These are phyloP conservation scores for Apiospora malaysiana DNA, from an alignment of 2,329 filamentous ascomycete species.

Conservation along the genomic window DNA sequence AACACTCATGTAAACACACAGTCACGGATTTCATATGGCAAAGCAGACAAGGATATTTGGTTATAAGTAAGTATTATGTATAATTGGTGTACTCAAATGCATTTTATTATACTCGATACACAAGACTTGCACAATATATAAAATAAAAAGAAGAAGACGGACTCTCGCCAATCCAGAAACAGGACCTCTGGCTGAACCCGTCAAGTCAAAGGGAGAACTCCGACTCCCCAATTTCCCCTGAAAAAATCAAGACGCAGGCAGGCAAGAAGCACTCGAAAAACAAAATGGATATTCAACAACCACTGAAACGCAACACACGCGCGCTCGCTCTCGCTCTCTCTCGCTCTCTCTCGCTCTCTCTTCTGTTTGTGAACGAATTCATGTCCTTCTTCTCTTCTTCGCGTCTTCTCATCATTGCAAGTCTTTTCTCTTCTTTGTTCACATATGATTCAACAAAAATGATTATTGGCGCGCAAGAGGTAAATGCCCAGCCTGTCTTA, in stretches of 20 bases:
- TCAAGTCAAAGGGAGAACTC: neutral
- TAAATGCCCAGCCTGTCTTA: neutral
- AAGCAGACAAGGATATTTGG: neutral
- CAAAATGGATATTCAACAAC: neutral
- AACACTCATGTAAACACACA: too few species aligned
- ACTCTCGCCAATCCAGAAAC: constrained; percentile 4
- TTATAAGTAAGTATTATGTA: constrained; percentile 1
- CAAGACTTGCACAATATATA: constrained; percentile 14
- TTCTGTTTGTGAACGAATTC: neutral
- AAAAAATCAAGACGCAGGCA: neutral
- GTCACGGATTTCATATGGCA: neutral
- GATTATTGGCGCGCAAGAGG: neutral
- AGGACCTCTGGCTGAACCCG: neutral
- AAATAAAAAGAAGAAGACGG: neutral
- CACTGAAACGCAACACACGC: neutral
- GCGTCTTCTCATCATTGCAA: neutral
- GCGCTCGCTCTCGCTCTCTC: too few species aligned
- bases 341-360: too few species aligned
- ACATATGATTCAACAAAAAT: neutral
- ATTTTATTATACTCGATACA: constrained; percentile 24
- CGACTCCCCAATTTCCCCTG: constrained; percentile 3
- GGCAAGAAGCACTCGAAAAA: neutral
- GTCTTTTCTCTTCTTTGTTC: constrained; percentile 5
- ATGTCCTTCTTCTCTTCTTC: neutral
- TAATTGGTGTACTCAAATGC: constrained; percentile 16